Conservation (phyloP, 345 rosid genomes). For the Ailanthus altissimus region DNA sequence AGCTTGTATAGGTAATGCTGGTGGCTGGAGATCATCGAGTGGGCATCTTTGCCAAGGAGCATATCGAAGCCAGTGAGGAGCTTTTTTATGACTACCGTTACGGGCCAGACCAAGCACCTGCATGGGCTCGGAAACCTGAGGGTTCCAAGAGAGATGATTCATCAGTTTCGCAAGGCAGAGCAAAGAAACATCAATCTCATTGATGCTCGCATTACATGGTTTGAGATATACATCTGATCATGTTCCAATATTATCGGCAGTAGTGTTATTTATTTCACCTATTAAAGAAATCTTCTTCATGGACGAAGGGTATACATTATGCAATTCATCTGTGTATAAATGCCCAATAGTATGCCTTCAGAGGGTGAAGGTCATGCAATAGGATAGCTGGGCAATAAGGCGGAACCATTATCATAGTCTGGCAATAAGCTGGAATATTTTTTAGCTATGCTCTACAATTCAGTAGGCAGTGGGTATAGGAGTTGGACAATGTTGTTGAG, state of each 20-base stretch:
- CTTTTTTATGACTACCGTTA: constrained; percentile 93
- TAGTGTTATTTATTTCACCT: background rate
- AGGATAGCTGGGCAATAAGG: constrained; percentile 25
- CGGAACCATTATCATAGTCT: constrained; percentile 11
- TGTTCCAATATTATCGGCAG: background rate
- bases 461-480: background rate
- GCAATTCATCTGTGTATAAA: constrained; percentile 25
- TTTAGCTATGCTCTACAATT: background rate
- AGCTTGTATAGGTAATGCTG: constrained; percentile 74
- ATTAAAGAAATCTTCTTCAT: background rate
- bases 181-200: constrained; percentile 97
- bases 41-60: constrained; percentile 93
- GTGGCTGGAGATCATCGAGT: constrained; percentile 99
- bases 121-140: constrained; percentile 96
- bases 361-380: background rate
- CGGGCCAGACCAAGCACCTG: constrained; percentile 97
- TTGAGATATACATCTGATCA: constrained; percentile 7
- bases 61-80: constrained; percentile 91
- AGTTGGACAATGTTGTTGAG: background rate
- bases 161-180: constrained; percentile 76
- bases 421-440: constrained; percentile 16
- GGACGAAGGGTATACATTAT: background rate
- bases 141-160: constrained; percentile 80
- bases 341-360: constrained; percentile 10
- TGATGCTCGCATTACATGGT: constrained; percentile 32